A percentile compares a stretch with the other conserved stretches of the same genome.
These are phyloP conservation scores for Globisporangium iwayamae DNA, from an alignment of 352 stramenopile species.

Conservation along the genomic window DNA sequence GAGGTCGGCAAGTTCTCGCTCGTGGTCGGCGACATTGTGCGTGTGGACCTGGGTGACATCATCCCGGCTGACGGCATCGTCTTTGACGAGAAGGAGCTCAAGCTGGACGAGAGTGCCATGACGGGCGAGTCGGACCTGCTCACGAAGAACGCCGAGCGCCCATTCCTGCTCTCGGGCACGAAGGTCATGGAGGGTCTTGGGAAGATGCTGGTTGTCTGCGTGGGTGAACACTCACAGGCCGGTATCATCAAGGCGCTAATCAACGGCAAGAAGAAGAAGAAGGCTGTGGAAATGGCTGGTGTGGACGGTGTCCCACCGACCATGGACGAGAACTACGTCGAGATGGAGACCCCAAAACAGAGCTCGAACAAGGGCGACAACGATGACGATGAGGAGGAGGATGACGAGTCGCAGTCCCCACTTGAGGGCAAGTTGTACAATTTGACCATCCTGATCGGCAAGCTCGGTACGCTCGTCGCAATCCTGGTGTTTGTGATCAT, in stretches of 20 bases:
- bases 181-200: slow-evolving; percentile 89
- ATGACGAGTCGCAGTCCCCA: slow-evolving; percentile 42
- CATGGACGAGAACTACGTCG: slow-evolving; percentile 36
- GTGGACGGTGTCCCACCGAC: slow-evolving; percentile 16
- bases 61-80: slow-evolving; percentile 88
- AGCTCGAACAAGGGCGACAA: slow-evolving; percentile 9
- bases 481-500: slow-evolving; percentile 64
- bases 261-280: slow-evolving; percentile 76
- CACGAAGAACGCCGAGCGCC: slow-evolving; percentile 65
- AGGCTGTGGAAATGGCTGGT: slow-evolving; percentile 18
- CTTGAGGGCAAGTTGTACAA: slow-evolving; percentile 64
- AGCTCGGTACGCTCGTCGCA: slow-evolving; percentile 46
- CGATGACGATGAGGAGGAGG: slow-evolving; percentile 14
- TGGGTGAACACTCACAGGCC: slow-evolving; percentile 88
- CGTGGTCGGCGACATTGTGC: slow-evolving; percentile 89
- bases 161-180: slow-evolving; percentile 90
- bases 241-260: slow-evolving; percentile 86
- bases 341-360: slow-evolving; percentile 53
- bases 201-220: slow-evolving; percentile 90
- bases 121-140: slow-evolving; percentile 90
- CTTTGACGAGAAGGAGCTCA: slow-evolving; percentile 80
- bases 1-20: slow-evolving; percentile 76
- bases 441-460: slow-evolving; percentile 59
- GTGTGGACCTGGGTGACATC: slow-evolving; percentile 82
- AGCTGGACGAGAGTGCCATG: slow-evolving; percentile 87